A percentile compares a stretch with the other conserved stretches of the same genome.
These are phyloP conservation scores for Metschnikowia hibisci DNA, from an alignment of 805 yeast species.

Conservation along the genomic window DNA sequence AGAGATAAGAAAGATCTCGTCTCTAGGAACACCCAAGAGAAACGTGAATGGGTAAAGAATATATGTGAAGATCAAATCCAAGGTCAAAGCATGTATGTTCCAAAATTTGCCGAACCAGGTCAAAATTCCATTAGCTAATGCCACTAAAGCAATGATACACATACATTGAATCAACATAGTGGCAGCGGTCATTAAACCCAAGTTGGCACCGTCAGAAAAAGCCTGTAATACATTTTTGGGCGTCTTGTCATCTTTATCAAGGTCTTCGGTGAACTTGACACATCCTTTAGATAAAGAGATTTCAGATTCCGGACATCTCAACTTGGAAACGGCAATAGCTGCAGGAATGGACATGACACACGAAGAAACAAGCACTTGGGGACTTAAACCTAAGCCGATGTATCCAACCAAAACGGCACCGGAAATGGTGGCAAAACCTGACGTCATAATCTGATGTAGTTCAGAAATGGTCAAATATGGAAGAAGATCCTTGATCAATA, in stretches of 20 bases:
- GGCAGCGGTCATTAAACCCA: slow-evolving; percentile 55
- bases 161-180: slow-evolving; percentile 54
- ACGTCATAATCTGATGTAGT: slow-evolving; percentile 57
- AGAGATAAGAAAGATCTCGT: slow-evolving; percentile 49
- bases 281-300: slow-evolving; percentile 48
- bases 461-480: slow-evolving; percentile 59
- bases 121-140: slow-evolving; percentile 51
- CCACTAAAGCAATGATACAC: slow-evolving; percentile 59
- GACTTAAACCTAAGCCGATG: slow-evolving; percentile 57
- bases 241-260: slow-evolving; percentile 26
- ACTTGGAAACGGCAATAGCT: slow-evolving; percentile 55
- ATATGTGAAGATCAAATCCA: slow-evolving; percentile 56
- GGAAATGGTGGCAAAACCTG: slow-evolving; percentile 62
- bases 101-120: slow-evolving; percentile 62
- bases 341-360: slow-evolving; percentile 71
- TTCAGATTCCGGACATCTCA: slow-evolving; percentile 58
- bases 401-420: slow-evolving; percentile 63
- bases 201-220: slow-evolving; percentile 53
- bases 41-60: slow-evolving; percentile 58
- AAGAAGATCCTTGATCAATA: slow-evolving; percentile 54
- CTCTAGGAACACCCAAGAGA: slow-evolving; percentile 43
- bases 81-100: slow-evolving; percentile 50
- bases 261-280: slow-evolving; percentile 45
- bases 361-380: slow-evolving; percentile 60
- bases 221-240: slow-evolving; percentile 55